A percentile compares a stretch with the other conserved stretches of the same genome.
phyloP scores from a whole-genome alignment of 805 yeast genomes.

The Candida endomychidarum region DNA sequence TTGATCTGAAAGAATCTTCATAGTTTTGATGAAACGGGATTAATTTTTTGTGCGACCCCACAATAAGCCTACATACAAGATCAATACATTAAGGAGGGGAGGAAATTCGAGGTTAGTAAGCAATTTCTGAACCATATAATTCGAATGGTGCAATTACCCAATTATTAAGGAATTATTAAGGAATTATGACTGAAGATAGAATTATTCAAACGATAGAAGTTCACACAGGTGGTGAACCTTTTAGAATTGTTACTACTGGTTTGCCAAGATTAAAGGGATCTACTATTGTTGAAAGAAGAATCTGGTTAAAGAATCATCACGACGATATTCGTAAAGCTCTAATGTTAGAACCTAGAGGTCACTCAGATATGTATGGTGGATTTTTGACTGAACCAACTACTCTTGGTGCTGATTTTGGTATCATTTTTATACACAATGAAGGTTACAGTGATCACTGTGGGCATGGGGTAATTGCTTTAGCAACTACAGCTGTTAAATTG shows the following conservation, averaged over 20 bases:
- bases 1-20: constrained; percentile 11
- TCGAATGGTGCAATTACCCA: too few relatives aligned
- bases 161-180: too few relatives aligned
- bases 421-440: neutral
- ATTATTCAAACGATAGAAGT: neutral
- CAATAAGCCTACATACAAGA: too few relatives aligned
- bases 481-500: neutral
- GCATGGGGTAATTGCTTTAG: neutral
- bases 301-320: neutral
- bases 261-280: neutral
- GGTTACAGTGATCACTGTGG: neutral
- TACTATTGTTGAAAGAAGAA: neutral
- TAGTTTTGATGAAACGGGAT: too few relatives aligned
- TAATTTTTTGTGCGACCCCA: too few relatives aligned
- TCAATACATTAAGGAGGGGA: too few relatives aligned
- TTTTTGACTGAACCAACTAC: neutral
- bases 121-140: too few relatives aligned
- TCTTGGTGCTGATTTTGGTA: neutral
- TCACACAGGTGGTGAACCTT: neutral
- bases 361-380: neutral
- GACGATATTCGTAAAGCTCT: neutral
- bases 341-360: neutral
- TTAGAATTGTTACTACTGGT: neutral
- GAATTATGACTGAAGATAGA: neutral
- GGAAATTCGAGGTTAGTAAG: too few relatives aligned